Base-by-base conservation (phyloP, 345 rosid genomes). In the Erodium maritimum region DNA sequence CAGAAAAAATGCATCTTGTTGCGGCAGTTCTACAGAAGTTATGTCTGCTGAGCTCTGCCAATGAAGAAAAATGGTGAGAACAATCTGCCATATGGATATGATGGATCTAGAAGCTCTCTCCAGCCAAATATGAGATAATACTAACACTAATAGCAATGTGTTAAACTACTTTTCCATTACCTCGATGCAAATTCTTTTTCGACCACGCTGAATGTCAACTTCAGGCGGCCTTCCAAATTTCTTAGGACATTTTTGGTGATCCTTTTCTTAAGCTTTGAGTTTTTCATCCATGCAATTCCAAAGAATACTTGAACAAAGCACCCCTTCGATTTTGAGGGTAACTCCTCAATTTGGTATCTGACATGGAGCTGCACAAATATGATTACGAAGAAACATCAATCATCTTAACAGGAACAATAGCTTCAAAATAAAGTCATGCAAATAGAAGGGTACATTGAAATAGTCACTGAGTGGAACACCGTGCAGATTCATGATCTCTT, bases 401-500 rank as follows among this genome's bases (percentile, higher is more conserved):
- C 51, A 20, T 6, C 25, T 12, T 16, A 48, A 9, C 17, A 20
- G 11, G n/a, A 22, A 21, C n/a, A 25, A 21, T 12, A n/a, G 52
- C 55, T 58, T 18, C 50, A 50, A 8, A 54, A 19, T 25, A 16
- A 0, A 53, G 48, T 19, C 59, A 24, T 21, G n/a, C n/a, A n/a
- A n/a, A n/a, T n/a, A n/a, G n/a, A n/a, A n/a, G n/a, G n/a, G n/a
- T 83, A 86, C 90, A 70, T 78, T 88, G 65, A 84, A 91, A 65
- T 80, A 80, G 80, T 91, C 96, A 55, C 95, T 95, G 19, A 88
- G 84, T 18, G 96, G 96, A 65, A 91, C 81, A 64, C 93, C 95
- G 62, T 88, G 96, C 61, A 91, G 91, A 58, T 95, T 83, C 89
- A 86, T 77, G 54, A 91, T 89, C 79, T 91, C 99, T 77, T 91